Base-by-base conservation (phyloP, 1,284 basidiomycete species). In the Trametes polyzona region DNA sequence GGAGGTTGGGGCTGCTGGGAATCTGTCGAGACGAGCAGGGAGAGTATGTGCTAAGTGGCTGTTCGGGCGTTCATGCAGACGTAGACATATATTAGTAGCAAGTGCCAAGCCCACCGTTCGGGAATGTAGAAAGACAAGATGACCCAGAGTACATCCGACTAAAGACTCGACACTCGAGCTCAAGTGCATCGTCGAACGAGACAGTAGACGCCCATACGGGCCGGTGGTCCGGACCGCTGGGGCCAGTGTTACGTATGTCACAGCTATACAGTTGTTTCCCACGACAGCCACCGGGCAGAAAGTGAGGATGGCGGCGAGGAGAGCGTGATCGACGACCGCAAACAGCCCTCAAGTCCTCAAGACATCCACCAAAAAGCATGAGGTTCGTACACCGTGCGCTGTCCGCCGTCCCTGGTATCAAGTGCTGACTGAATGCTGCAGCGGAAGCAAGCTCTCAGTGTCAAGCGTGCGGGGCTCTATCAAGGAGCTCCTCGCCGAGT, bases 381-480 rank as follows among this genome's bases (percentile, higher is more conserved):
- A 70, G 68, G 68, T 70, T 16, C 52, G 66, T 61, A n/a, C 26
- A 7, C 23, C 21, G 26, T 32, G 14, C 14, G 10, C 3, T 26
- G 16, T n/a, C 17, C n/a, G 36, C 16, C 21, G 12, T 19, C 23
- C 32, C 21, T 14, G 33, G 16, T n/a, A 6, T 23, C 24, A 27
- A 10, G 19, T 46, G 12, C 46, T 39, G 19, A 49, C 23, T 26
- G 4, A 14, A 16, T 17, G 26, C 23, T 49, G 17, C 58, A 70
- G 70, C 66, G 64, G 66, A 64, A 76, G 74, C 68, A 95, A 96
- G 83, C 90, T 96, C 78, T 93, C 92, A 90, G 94, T 95, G 87
- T 86, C 93, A 88, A 95, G 94, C 89, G 95, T 98, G 93, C 95
- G 95, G 87, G 88, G 89, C 81, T 93, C 92, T 73, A 87, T 98